A percentile compares a stretch with the other conserved stretches of the same genome.
Conservation (phyloP, 177 flowering plant genomes). For the Vitis hybrid region DNA sequence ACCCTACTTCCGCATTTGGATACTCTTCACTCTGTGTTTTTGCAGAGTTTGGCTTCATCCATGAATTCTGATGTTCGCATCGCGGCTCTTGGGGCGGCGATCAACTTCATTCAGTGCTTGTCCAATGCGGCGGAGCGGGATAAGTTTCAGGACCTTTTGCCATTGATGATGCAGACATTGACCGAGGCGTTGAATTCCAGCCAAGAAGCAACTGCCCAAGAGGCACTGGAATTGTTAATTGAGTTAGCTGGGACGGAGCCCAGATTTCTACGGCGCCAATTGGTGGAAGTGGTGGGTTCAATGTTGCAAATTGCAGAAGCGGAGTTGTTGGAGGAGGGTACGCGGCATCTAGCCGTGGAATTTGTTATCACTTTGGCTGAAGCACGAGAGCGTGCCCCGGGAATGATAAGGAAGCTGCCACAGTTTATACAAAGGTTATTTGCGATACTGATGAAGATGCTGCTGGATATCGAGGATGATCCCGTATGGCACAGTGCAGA, state of each 20-base stretch:
- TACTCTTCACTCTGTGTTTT: slow-evolving; percentile 43
- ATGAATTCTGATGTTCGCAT: slow-evolving; percentile 42
- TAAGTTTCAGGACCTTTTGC: slow-evolving; percentile 72
- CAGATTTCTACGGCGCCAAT: slow-evolving; percentile 62
- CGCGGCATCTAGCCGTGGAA: slow-evolving; percentile 65
- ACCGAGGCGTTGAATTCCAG: slow-evolving; percentile 69
- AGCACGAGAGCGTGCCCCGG: slow-evolving; percentile 73
- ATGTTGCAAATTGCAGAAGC: slow-evolving; percentile 87
- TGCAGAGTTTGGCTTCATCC: slow-evolving; percentile 31
- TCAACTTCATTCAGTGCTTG: slow-evolving; percentile 69
- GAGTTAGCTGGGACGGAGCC: slow-evolving; percentile 87
- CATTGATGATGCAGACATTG: slow-evolving; percentile 70
- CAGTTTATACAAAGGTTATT: slow-evolving; percentile 62
- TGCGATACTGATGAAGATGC: slow-evolving; percentile 60
- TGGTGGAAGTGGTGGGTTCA: slow-evolving; percentile 70
- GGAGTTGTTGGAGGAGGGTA: slow-evolving; percentile 61
- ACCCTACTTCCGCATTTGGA: slow-evolving; percentile 40
- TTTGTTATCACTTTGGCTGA: slow-evolving; percentile 72
- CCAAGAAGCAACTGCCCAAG: slow-evolving; percentile 76
- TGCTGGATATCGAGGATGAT: slow-evolving; percentile 69
- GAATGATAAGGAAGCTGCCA: slow-evolving; percentile 81
- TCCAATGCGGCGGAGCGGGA: slow-evolving; percentile 50
- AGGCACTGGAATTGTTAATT: slow-evolving; percentile 72
- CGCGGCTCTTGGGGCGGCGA: slow-evolving; percentile 63
- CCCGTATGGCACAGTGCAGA: slow-evolving; percentile 66